Conservation (phyloP, 805 yeast species). For the Saturnispora dispora region DNA sequence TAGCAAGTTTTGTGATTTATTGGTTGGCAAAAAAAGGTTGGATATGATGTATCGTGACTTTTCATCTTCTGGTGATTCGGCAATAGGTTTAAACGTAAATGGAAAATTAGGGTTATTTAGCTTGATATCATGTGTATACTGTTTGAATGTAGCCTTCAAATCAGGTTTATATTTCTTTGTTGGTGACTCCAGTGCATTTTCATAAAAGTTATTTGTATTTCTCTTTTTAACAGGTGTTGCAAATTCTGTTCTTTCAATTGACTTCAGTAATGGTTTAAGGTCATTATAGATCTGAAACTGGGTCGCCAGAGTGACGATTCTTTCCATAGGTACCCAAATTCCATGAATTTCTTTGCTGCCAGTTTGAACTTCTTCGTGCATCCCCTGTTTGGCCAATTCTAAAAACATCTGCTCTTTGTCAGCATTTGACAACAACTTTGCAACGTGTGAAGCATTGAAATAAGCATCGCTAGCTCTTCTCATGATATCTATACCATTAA, state of each 20-base stretch:
- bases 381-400: conserved; percentile 30
- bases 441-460: conserved; percentile 65
- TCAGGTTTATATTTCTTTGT: conserved; percentile 8
- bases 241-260: conserved; percentile 26
- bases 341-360: conserved; percentile 73
- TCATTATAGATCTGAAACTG: conserved; percentile 48
- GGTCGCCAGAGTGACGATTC: conserved; percentile 39
- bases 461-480: conserved; percentile 53
- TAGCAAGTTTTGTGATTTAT: conserved; percentile 22
- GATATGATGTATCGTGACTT: conserved; percentile 34
- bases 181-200: background rate
- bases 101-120: conserved; percentile 37
- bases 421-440: conserved; percentile 47
- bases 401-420: background rate
- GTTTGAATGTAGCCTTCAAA: background rate
- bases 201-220: background rate
- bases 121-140: conserved; percentile 27
- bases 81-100: conserved; percentile 40
- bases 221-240: conserved; percentile 6
- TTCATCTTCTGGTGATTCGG: conserved; percentile 17
- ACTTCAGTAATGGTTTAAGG: conserved; percentile 40
- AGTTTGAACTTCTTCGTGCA: conserved; percentile 63
- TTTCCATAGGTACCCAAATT: conserved; percentile 60
- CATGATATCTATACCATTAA: conserved; percentile 57
- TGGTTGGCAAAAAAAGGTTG: conserved; percentile 40